phyloP scores from a whole-genome alignment of 1,139 yeast species.

The Debaryomyces singareniensis region DNA sequence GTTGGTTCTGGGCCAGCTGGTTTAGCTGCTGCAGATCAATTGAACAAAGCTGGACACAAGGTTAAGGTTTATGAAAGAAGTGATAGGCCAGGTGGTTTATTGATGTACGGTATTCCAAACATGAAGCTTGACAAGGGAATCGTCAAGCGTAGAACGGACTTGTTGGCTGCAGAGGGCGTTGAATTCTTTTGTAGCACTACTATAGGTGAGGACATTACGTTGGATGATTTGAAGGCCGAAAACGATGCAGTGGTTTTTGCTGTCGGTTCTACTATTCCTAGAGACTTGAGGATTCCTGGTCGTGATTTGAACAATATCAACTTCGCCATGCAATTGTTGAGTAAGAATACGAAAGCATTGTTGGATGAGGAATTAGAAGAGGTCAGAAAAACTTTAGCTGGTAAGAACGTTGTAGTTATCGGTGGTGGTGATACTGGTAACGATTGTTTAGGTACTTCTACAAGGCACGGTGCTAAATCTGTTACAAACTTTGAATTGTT shows the following conservation, averaged over 20 bases:
- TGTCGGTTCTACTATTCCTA: constrained; percentile 95
- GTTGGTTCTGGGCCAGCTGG: constrained; percentile 98
- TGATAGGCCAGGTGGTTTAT: constrained; percentile 92
- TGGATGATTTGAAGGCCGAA: constrained; percentile 56
- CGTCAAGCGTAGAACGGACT: constrained; percentile 88
- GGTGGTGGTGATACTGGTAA: constrained; percentile 99
- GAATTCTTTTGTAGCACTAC: constrained; percentile 70
- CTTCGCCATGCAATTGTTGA: constrained; percentile 91
- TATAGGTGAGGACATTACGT: constrained; percentile 75
- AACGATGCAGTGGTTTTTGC: constrained; percentile 86
- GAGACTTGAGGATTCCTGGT: constrained; percentile 92
- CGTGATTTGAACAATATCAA: constrained; percentile 85
- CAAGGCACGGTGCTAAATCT: constrained; percentile 96
- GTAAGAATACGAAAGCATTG: constrained; percentile 83
- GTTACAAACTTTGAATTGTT: constrained; percentile 90
- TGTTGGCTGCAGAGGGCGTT: constrained; percentile 87
- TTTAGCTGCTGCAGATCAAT: constrained; percentile 92
- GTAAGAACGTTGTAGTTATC: constrained; percentile 89
- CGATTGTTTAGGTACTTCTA: constrained; percentile 96
- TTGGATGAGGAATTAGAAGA: constrained; percentile 77
- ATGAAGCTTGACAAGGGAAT: constrained; percentile 94
- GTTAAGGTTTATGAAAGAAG: constrained; percentile 92
- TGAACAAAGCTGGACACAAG: constrained; percentile 89
- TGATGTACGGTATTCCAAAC: constrained; percentile 99
- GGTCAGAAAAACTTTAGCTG: constrained; percentile 64